These are phyloP conservation scores for Stachybotrys chartarum DNA, from an alignment of 2,329 filamentous ascomycete species.

Conservation along the genomic window DNA sequence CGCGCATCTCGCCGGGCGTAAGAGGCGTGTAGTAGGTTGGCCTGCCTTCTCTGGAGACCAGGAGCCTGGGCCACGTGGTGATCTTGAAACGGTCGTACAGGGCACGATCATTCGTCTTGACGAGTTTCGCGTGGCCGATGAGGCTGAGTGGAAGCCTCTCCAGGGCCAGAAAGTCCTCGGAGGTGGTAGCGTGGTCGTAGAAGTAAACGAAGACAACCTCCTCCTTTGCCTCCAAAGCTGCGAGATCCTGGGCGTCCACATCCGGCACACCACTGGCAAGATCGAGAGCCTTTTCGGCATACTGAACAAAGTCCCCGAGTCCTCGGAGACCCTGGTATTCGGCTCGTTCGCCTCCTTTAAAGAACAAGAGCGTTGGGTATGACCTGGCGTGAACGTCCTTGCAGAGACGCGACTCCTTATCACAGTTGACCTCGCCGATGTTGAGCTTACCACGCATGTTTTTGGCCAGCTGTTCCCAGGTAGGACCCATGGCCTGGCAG, in stretches of 20 bases:
- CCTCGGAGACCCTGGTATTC: conserved; percentile 92
- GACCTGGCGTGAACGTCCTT: conserved; percentile 76
- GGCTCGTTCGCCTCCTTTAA: conserved; percentile 82
- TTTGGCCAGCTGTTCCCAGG: conserved; percentile 82
- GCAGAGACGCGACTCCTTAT: conserved; percentile 78
- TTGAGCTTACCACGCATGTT: conserved; percentile 88
- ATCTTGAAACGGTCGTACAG: conserved; percentile 86
- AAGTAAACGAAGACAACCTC: conserved; percentile 97
- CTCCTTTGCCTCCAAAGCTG: conserved; percentile 81
- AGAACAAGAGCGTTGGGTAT: conserved; percentile 89
- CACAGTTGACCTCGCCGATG: conserved; percentile 93
- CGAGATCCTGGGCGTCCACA: conserved; percentile 69
- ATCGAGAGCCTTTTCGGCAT: conserved; percentile 79
- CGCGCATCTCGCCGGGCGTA: conserved; percentile 86
- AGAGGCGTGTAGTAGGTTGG: conserved; percentile 86
- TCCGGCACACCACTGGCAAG: conserved; percentile 71
- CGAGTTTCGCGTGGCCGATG: conserved; percentile 84
- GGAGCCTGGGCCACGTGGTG: conserved; percentile 87
- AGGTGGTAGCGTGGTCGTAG: conserved; percentile 91
- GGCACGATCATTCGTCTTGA: conserved; percentile 76
- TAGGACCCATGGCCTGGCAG: conserved; percentile 86
- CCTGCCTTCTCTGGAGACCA: conserved; percentile 83
- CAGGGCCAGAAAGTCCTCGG: conserved; percentile 83
- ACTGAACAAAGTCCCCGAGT: conserved; percentile 81
- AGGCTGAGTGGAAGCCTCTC: conserved; percentile 81